Conservation (phyloP, 1,139 yeast genomes). For the Pneumocystis sp. region DNA sequence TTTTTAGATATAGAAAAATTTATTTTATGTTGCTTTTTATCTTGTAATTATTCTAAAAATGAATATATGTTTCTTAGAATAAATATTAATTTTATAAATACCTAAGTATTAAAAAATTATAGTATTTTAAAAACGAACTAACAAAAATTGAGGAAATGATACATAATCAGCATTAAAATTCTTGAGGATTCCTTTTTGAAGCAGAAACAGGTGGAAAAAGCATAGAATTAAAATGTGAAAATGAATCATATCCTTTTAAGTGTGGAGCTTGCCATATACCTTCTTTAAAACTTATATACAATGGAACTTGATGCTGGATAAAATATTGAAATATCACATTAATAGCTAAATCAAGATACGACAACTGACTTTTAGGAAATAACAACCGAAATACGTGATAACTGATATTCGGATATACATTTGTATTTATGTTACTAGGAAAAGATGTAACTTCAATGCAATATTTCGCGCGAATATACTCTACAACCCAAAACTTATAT, state of each 20-base stretch:
- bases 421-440: not conserved
- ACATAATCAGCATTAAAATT: not conserved
- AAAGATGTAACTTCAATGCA: not conserved
- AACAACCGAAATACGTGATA: not conserved
- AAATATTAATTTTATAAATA: not conserved
- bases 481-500: not conserved
- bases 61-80: not conserved
- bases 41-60: not conserved
- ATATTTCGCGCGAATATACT: not conserved
- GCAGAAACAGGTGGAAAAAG: not conserved
- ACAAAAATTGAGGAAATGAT: not conserved
- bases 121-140: not conserved
- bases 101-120: not conserved
- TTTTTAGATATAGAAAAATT: not conserved
- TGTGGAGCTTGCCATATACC: not conserved
- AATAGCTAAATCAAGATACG: constrained; percentile 1
- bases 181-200: not conserved
- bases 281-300: not conserved
- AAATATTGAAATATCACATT: not conserved
- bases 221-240: not conserved
- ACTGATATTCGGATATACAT: not conserved
- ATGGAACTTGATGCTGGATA: not conserved
- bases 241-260: not conserved
- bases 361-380: not conserved
- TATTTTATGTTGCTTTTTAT: not conserved